Conservation (phyloP, 768 basidiomycete species). For the Rhodotorula kratochvilovae region DNA sequence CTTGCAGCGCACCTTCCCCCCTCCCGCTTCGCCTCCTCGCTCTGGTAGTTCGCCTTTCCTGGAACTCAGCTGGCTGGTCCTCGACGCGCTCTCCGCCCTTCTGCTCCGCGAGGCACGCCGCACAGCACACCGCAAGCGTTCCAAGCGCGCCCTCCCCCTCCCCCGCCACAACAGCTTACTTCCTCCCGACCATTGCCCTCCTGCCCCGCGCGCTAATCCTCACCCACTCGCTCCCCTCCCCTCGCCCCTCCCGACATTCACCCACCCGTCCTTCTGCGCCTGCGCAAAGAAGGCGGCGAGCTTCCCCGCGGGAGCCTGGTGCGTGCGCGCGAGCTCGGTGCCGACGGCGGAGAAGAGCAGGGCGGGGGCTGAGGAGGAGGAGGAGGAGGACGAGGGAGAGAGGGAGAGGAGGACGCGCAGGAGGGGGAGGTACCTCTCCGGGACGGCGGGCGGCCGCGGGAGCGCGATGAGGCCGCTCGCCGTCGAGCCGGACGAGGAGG, state of each 20-base stretch:
- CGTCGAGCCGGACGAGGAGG: too few species aligned
- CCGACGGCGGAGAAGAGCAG: conserved; percentile 10
- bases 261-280: conserved; percentile 24
- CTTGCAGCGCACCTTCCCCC: neutral
- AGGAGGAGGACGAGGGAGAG: neutral
- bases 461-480: neutral
- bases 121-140: too few species aligned
- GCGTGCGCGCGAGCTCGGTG: neutral
- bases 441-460: neutral
- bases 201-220: conserved; percentile 7
- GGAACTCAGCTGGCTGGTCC: neutral
- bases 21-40: neutral
- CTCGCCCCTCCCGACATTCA: conserved; percentile 1
- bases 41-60: neutral
- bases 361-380: neutral
- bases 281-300: neutral
- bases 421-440: conserved; percentile 1
- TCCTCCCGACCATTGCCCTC: conserved; percentile 15
- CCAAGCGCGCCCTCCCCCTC: neutral
- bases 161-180: neutral
- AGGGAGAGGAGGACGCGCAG: neutral
- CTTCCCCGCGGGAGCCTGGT: neutral
- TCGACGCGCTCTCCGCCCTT: neutral
- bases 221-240: conserved; percentile 19
- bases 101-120: too few species aligned